phyloP scores from a whole-genome alignment of 208 protist species.

The Hexamita inflata region DNA sequence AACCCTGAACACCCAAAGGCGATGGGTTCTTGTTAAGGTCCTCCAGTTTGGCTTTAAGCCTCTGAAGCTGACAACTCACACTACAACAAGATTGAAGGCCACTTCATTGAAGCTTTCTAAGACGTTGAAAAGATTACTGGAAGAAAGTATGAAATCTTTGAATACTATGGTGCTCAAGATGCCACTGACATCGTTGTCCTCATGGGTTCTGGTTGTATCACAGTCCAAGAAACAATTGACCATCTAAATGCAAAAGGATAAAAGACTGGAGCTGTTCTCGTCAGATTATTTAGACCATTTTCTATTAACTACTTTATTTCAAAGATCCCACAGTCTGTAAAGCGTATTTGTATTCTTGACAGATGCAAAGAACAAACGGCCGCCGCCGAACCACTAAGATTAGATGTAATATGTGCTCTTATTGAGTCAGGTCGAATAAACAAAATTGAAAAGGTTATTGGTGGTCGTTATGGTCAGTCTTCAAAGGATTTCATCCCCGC shows the following conservation, averaged over 20 bases:
- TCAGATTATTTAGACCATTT: slow-evolving; percentile 55
- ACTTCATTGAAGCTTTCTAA: slow-evolving; percentile 46
- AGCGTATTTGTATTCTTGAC: slow-evolving; percentile 52
- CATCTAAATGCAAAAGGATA: slow-evolving; percentile 42
- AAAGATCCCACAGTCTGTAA: slow-evolving; percentile 45
- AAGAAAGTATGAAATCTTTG: slow-evolving; percentile 49
- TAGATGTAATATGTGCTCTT: slow-evolving; percentile 50
- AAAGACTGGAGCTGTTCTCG: slow-evolving; percentile 56
- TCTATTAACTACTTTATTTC: slow-evolving; percentile 40
- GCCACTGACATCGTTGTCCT: slow-evolving; percentile 50
- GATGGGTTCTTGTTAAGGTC: slow-evolving; percentile 44
- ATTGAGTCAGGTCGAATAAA: background rate
- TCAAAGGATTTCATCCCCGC: slow-evolving; percentile 58
- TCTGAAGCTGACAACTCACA: slow-evolving; percentile 49
- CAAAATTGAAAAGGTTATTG: slow-evolving; percentile 38
- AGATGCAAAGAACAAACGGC: slow-evolving; percentile 50
- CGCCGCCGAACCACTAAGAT: slow-evolving; percentile 54
- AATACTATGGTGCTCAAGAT: slow-evolving; percentile 51
- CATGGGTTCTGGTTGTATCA: slow-evolving; percentile 47
- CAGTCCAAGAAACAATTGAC: slow-evolving; percentile 45
- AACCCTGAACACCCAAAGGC: slow-evolving; percentile 49
- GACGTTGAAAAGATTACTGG: slow-evolving; percentile 47
- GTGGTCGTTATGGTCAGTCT: slow-evolving; percentile 54
- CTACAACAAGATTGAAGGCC: slow-evolving; percentile 41
- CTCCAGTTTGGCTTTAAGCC: slow-evolving; percentile 54